Conservation (phyloP, 176 grass and related monocot species). For the Oryza australiensis region DNA sequence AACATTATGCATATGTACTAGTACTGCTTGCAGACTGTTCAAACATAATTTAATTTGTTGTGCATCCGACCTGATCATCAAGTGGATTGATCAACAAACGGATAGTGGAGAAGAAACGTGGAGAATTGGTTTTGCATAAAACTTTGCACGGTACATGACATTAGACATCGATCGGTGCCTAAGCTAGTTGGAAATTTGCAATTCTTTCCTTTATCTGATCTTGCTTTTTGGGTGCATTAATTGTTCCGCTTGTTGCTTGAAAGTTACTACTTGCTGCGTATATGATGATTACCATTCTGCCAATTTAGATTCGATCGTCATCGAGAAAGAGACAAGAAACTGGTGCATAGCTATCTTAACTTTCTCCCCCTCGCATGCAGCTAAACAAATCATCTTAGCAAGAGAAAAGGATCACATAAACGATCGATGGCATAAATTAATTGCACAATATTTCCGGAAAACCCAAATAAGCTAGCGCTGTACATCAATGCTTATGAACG, state of each 20-base stretch:
- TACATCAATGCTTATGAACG: no score
- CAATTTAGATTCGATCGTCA: background rate
- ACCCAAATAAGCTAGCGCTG: background rate
- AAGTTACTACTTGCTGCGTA: no score
- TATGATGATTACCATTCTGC: no score
- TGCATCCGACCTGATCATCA: background rate
- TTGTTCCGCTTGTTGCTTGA: background rate
- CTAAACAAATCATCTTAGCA: background rate
- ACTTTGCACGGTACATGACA: slow-evolving; percentile 1
- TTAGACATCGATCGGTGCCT: background rate
- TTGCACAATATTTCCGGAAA: background rate
- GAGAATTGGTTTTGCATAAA: slow-evolving; percentile 24
- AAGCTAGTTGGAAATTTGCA: background rate
- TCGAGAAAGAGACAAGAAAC: background rate
- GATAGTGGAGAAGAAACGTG: background rate
- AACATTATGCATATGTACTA: background rate
- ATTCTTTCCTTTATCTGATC: background rate
- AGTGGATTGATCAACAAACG: background rate
- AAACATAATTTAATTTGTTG: background rate
- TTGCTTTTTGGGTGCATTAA: background rate
- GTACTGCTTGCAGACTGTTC: background rate
- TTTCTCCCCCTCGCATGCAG: background rate
- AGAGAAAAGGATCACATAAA: background rate
- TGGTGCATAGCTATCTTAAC: background rate
- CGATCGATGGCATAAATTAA: background rate